These are phyloP conservation scores for Dendrobium catenatum DNA, from an alignment of 106 monocot genomes.

Conservation along the genomic window DNA sequence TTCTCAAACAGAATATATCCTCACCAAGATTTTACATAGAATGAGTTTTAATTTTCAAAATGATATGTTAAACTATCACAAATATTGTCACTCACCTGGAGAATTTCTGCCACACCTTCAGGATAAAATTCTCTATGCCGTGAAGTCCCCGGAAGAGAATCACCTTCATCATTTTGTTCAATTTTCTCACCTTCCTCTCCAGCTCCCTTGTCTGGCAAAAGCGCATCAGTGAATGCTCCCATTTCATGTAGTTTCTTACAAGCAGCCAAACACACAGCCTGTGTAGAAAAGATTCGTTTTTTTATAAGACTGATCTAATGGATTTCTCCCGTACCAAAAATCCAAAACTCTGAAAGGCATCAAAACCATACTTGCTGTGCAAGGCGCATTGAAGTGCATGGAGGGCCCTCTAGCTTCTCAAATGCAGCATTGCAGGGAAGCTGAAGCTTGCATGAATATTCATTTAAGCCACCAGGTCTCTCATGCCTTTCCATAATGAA, in stretches of 20 bases:
- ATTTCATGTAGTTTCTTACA: conserved; percentile 99
- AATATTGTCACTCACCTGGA: conserved; percentile 37
- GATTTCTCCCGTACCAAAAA: neutral
- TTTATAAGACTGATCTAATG: neutral
- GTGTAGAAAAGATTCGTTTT: conserved; percentile 7
- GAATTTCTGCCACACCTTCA: conserved; percentile 87
- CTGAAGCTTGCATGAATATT: conserved; percentile 96
- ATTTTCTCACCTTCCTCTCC: conserved; percentile 67
- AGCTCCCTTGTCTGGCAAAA: conserved; percentile 91
- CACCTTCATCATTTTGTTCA: conserved; percentile 70
- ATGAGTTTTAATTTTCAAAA: neutral
- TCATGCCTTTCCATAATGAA: conserved; percentile 95
- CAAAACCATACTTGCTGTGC: conserved; percentile 65
- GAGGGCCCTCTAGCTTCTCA: conserved; percentile 90
- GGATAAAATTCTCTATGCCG: conserved; percentile 97
- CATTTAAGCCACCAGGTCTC: conserved; percentile 53
- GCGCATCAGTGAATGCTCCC: conserved; percentile 98
- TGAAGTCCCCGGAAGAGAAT: conserved; percentile 84
- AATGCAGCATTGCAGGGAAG: conserved; percentile 98
- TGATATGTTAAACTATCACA: neutral
- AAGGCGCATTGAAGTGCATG: conserved; percentile 87
- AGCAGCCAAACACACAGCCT: conserved; percentile 97
- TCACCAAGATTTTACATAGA: too few relatives aligned
- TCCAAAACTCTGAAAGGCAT: neutral
- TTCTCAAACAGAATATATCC: too few relatives aligned